phyloP scores from a whole-genome alignment of 2,329 filamentous ascomycete species.

The Clonostachys byssicola region DNA sequence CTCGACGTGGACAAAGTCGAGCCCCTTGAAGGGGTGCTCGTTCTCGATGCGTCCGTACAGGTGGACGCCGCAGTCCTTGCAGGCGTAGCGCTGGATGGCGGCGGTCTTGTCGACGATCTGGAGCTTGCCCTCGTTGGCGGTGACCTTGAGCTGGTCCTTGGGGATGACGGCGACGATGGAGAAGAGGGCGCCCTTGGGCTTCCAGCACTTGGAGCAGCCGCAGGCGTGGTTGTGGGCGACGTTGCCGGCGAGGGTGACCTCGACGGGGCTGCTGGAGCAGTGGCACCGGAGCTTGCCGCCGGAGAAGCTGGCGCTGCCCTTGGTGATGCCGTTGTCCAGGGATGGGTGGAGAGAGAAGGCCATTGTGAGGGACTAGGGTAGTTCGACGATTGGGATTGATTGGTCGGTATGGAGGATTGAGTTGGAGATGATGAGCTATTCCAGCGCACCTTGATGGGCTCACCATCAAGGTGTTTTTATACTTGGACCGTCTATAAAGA shows the following conservation, averaged over 20 bases:
- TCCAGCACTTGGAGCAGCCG: conserved; percentile 72
- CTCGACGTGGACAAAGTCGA: conserved; percentile 67
- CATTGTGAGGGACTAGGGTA: not conserved
- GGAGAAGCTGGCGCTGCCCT: conserved; percentile 46
- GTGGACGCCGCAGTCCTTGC: conserved; percentile 56
- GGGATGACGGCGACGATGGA: conserved; percentile 60
- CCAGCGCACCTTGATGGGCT: too few relatives aligned
- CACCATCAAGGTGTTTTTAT: too few relatives aligned
- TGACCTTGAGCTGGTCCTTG: conserved; percentile 46
- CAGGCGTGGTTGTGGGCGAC: conserved; percentile 68
- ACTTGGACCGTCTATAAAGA: too few relatives aligned
- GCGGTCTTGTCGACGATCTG: conserved; percentile 49
- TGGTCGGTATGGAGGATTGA: too few relatives aligned
- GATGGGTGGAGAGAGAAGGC: conserved; percentile 47
- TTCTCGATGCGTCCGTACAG: conserved; percentile 61
- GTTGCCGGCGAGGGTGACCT: conserved; percentile 52
- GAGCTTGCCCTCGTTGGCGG: conserved; percentile 55
- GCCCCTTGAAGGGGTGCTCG: conserved; percentile 62
- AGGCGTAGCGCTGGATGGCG: conserved; percentile 57
- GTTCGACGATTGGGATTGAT: too few relatives aligned
- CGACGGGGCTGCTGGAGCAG: conserved; percentile 50
- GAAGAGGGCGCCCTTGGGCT: conserved; percentile 60
- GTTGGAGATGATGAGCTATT: too few relatives aligned
- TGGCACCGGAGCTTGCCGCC: conserved; percentile 61
- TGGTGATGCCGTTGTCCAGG: conserved; percentile 57